phyloP scores from a whole-genome alignment of 2,329 filamentous ascomycete genomes.

The Aureobasidium zeae region DNA sequence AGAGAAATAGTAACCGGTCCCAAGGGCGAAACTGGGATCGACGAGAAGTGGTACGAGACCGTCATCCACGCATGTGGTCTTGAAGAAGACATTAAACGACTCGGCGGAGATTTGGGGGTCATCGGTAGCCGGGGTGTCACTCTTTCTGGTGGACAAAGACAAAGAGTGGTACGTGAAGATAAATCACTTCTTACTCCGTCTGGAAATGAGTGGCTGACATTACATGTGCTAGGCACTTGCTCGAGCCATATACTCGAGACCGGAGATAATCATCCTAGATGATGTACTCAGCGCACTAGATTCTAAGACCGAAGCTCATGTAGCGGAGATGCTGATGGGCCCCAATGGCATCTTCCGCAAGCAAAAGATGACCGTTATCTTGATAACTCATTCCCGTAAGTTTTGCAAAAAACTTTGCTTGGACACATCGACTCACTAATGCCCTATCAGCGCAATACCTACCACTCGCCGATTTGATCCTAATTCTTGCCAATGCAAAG shows the following conservation, averaged over 20 bases:
- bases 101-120: conserved; percentile 66
- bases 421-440: too few relatives aligned
- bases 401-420: too few relatives aligned
- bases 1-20: conserved; percentile 72
- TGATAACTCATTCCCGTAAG: conserved; percentile 32
- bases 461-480: too few relatives aligned
- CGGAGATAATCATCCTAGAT: conserved; percentile 66
- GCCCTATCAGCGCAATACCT: too few relatives aligned
- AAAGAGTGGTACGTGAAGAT: conserved; percentile 55
- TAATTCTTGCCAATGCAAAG: too few relatives aligned
- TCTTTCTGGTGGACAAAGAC: conserved; percentile 72
- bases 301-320: conserved; percentile 37
- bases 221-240: conserved; percentile 40
- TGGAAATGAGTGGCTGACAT: background rate
- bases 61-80: conserved; percentile 66
- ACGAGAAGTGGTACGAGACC: conserved; percentile 56
- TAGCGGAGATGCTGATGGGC: conserved; percentile 37
- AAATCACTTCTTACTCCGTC: too few relatives aligned
- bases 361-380: conserved; percentile 33
- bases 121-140: conserved; percentile 81
- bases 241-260: conserved; percentile 67
- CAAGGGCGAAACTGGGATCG: conserved; percentile 52
- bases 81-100: conserved; percentile 66
- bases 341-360: conserved; percentile 33
- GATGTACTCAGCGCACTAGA: conserved; percentile 74